These are phyloP conservation scores for Lipomyces yamanashiensis DNA, from an alignment of 805 yeast genomes.

Conservation along the genomic window DNA sequence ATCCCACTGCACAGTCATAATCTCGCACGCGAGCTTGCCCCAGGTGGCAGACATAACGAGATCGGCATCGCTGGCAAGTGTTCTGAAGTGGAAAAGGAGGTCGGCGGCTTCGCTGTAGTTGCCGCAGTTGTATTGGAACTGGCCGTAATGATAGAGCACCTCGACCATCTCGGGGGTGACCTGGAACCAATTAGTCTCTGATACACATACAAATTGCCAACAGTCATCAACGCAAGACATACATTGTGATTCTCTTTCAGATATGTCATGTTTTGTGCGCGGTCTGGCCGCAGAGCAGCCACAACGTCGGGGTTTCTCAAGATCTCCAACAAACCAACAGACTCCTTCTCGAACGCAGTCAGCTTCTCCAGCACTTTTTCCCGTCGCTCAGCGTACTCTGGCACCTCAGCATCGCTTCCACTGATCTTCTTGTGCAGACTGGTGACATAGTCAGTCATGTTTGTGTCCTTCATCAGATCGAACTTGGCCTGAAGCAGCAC, in stretches of 20 bases:
- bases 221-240: not conserved
- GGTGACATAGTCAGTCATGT: slow-evolving; percentile 58
- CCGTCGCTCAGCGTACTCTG: slow-evolving; percentile 50
- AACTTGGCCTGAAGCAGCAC: slow-evolving; percentile 55
- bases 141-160: slow-evolving; percentile 61
- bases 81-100: slow-evolving; percentile 60
- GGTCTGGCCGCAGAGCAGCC: slow-evolving; percentile 59
- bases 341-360: slow-evolving; percentile 31
- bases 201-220: not conserved
- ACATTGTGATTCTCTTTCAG: slow-evolving; percentile 52
- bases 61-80: slow-evolving; percentile 56
- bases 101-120: slow-evolving; percentile 65
- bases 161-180: slow-evolving; percentile 50
- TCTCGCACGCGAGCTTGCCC: slow-evolving; percentile 70
- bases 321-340: slow-evolving; percentile 25
- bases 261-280: slow-evolving; percentile 56
- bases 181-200: not conserved
- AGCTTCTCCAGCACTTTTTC: slow-evolving; percentile 46
- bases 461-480: slow-evolving; percentile 60
- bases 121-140: slow-evolving; percentile 66
- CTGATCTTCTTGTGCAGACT: slow-evolving; percentile 52
- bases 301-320: slow-evolving; percentile 55
- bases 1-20: slow-evolving; percentile 58
- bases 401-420: slow-evolving; percentile 46
- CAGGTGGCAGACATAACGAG: slow-evolving; percentile 62